Evolutionary conservation across 768 basidiomycete species (phyloP).

Genomic region (Leccinum uliginosum): DNA sequence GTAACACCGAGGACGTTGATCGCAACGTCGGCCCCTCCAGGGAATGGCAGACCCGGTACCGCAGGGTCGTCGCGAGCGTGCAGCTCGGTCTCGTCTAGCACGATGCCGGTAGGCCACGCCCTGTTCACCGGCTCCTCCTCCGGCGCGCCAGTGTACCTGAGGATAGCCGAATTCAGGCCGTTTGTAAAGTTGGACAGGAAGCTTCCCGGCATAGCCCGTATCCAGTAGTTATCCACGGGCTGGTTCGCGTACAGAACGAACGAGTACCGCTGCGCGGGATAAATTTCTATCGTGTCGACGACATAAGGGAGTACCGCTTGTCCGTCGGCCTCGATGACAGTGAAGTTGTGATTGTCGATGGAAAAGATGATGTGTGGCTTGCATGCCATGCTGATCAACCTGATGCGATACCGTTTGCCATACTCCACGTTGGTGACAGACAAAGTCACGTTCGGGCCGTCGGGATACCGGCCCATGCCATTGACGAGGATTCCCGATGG

Average conservation of each 20-base stretch:
- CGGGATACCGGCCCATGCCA: constrained; percentile 33
- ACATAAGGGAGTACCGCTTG: constrained; percentile 33
- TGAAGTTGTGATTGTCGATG: constrained; percentile 43
- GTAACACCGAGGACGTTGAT: constrained; percentile 33
- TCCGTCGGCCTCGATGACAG: constrained; percentile 47
- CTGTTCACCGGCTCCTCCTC: constrained; percentile 28
- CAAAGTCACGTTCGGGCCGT: constrained; percentile 30
- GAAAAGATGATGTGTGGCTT: constrained; percentile 40
- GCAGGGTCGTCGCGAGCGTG: constrained; percentile 26
- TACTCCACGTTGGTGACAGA: constrained; percentile 33
- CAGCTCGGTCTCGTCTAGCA: constrained; percentile 36
- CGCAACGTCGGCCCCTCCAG: constrained; percentile 38
- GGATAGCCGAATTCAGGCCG: constrained; percentile 40
- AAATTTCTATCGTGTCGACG: constrained; percentile 42
- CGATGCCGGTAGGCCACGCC: constrained; percentile 5
- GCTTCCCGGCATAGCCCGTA: constrained; percentile 30
- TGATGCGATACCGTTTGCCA: constrained; percentile 35
- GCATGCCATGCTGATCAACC: constrained; percentile 43
- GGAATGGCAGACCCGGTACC: constrained; percentile 32
- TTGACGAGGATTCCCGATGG: constrained; percentile 36
- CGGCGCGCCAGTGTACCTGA: constrained; percentile 39
- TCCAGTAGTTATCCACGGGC: constrained; percentile 38
- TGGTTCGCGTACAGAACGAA: constrained; percentile 36
- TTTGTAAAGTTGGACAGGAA: constrained; percentile 18
- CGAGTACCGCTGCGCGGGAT: constrained; percentile 49